A percentile compares a stretch with the other conserved stretches of the same genome.
Conservation (phyloP, 345 rosid genomes). For the Clausena lansium region DNA sequence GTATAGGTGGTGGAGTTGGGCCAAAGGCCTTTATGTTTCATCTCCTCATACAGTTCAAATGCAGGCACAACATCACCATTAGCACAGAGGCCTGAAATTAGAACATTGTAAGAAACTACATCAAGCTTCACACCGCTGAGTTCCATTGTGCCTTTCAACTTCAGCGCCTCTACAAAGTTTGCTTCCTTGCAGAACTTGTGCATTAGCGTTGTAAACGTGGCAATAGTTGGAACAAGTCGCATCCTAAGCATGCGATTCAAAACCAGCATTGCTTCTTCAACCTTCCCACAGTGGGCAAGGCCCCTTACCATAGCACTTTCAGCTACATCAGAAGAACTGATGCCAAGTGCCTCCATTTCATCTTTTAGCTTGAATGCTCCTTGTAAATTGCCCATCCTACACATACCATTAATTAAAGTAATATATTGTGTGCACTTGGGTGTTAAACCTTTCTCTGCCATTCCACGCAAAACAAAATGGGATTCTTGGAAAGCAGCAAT, state of each 20-base stretch:
- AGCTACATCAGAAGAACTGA: slow-evolving; percentile 52
- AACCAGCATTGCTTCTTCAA: slow-evolving; percentile 65
- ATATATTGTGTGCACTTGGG: slow-evolving; percentile 49
- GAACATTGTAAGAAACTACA: slow-evolving; percentile 70
- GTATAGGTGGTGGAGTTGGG: slow-evolving; percentile 63
- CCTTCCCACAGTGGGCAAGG: slow-evolving; percentile 74
- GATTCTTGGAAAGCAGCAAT: slow-evolving; percentile 53
- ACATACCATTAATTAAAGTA: slow-evolving; percentile 58
- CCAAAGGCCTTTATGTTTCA: slow-evolving; percentile 62
- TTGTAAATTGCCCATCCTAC: slow-evolving; percentile 57
- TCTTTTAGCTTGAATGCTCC: slow-evolving; percentile 65
- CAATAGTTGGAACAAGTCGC: slow-evolving; percentile 64
- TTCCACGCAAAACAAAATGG: slow-evolving; percentile 47
- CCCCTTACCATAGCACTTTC: slow-evolving; percentile 91
- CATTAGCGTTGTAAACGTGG: slow-evolving; percentile 78
- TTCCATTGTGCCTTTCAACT: slow-evolving; percentile 49
- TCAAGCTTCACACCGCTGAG: slow-evolving; percentile 59
- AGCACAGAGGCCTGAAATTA: slow-evolving; percentile 65
- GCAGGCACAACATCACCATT: slow-evolving; percentile 51
- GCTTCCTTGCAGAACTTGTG: slow-evolving; percentile 54
- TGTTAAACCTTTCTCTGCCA: slow-evolving; percentile 55
- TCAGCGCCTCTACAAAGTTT: slow-evolving; percentile 51
- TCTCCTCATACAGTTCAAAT: slow-evolving; percentile 64
- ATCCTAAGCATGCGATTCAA: slow-evolving; percentile 55
- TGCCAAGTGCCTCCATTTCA: slow-evolving; percentile 53